phyloP scores from a whole-genome alignment of 768 basidiomycete species.

The Xerocomus spinulosus region DNA sequence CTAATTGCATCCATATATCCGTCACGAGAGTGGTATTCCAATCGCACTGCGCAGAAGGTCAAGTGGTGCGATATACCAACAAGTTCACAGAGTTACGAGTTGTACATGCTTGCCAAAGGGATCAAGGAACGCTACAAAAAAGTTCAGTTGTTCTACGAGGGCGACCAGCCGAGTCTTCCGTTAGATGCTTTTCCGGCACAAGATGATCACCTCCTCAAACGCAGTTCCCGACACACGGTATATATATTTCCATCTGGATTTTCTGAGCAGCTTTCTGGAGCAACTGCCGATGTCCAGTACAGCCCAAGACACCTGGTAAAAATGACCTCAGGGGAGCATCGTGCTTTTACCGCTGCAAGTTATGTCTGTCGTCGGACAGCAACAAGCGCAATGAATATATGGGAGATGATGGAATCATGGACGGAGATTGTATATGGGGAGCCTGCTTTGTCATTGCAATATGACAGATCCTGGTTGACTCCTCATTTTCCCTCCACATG shows the following conservation, averaged over 20 bases:
- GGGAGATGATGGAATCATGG: conserved; percentile 6
- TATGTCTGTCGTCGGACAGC: conserved; percentile 1
- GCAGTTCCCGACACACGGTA: conserved; percentile 7
- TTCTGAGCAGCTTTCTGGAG: neutral
- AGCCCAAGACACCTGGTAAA: neutral
- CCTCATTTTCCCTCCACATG: conserved; percentile 17
- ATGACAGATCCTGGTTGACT: conserved; percentile 23
- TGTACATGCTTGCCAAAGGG: conserved; percentile 19
- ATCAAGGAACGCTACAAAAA: conserved; percentile 26
- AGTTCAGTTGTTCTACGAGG: conserved; percentile 8
- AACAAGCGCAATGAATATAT: neutral
- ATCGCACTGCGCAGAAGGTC: conserved; percentile 33
- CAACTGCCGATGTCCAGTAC: conserved; percentile 5
- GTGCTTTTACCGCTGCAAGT: conserved; percentile 7
- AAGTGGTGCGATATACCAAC: conserved; percentile 21
- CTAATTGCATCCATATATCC: conserved; percentile 34
- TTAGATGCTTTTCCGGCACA: conserved; percentile 3
- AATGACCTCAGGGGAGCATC: conserved; percentile 1
- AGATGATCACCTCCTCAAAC: conserved; percentile 7
- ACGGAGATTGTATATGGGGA: neutral
- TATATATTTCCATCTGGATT: neutral
- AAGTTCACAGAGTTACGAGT: conserved; percentile 28
- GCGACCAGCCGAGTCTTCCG: neutral
- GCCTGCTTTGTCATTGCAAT: conserved; percentile 7
- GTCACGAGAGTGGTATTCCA: conserved; percentile 33